These are phyloP conservation scores for Acanthochlamys bracteata DNA, from an alignment of 106 monocot species.

Conservation along the genomic window DNA sequence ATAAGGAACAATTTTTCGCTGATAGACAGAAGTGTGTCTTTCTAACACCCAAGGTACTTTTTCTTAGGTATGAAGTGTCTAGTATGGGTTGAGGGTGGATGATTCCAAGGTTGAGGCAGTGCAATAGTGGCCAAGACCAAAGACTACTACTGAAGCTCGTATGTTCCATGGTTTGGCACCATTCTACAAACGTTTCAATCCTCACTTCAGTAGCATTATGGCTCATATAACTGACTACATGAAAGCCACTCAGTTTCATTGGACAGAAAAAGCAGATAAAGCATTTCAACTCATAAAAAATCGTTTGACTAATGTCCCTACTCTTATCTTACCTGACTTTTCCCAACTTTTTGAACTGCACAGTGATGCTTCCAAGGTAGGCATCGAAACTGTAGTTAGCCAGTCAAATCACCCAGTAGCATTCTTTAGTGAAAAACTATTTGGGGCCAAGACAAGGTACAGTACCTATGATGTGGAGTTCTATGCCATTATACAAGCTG, in stretches of 20 bases:
- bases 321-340: not conserved
- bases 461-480: not conserved
- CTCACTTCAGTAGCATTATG: slow-evolving; percentile 4
- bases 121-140: not conserved
- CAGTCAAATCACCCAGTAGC: not conserved
- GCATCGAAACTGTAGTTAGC: not conserved
- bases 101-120: slow-evolving; percentile 3
- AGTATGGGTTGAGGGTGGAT: not conserved
- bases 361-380: not conserved
- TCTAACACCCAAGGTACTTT: not conserved
- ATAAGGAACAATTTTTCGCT: not conserved
- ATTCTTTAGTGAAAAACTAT: slow-evolving; percentile 4
- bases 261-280: too few species aligned
- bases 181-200: slow-evolving; percentile 13
- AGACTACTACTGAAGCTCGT: not conserved
- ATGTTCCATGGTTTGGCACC: slow-evolving; percentile 13
- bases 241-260: too few species aligned
- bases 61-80: slow-evolving; percentile 5
- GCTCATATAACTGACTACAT: slow-evolving; percentile 6
- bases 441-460: not conserved
- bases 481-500: not conserved
- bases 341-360: not conserved
- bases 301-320: too few species aligned
- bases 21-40: slow-evolving; percentile 5
- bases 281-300: too few species aligned